These are phyloP conservation scores for Pseudisothecium myosuroides DNA, from an alignment of 225 moss, liverwort and hornwort genomes.

Conservation along the genomic window DNA sequence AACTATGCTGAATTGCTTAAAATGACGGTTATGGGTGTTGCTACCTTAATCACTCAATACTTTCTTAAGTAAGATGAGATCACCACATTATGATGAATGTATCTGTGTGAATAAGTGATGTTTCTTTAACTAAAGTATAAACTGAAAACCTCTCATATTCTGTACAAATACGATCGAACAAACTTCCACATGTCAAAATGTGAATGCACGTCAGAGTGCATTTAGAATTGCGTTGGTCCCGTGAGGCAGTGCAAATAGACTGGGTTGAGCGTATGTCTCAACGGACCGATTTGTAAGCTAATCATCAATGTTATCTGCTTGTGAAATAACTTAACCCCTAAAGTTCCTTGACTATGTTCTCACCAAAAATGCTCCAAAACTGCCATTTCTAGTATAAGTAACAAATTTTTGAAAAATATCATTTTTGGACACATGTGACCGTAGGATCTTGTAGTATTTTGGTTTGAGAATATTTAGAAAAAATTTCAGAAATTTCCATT, in stretches of 20 bases:
- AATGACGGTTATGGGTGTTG: too few species aligned
- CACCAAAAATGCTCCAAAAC: too few species aligned
- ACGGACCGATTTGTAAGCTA: neutral
- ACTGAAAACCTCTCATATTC: neutral
- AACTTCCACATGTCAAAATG: neutral
- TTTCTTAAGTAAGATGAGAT: neutral
- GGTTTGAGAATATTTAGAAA: too few species aligned
- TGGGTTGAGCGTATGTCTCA: neutral
- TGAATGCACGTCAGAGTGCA: neutral
- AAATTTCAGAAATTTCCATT: too few species aligned
- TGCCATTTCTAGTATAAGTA: too few species aligned
- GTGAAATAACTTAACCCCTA: too few species aligned
- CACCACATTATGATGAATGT: neutral
- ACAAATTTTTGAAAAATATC: too few species aligned
- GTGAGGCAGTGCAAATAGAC: neutral
- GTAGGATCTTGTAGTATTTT: too few species aligned
- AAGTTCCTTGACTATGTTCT: too few species aligned
- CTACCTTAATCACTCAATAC: too few species aligned
- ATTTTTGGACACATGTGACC: too few species aligned
- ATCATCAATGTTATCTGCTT: neutral
- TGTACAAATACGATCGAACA: neutral
- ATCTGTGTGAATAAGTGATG: neutral
- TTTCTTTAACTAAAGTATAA: neutral
- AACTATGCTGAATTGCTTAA: too few species aligned
- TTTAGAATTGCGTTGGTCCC: neutral